Evolutionary conservation across 345 rosid genomes (phyloP), one percentile per base, ranked within the genome.

Genomic region (Citrus hindsii): DNA sequence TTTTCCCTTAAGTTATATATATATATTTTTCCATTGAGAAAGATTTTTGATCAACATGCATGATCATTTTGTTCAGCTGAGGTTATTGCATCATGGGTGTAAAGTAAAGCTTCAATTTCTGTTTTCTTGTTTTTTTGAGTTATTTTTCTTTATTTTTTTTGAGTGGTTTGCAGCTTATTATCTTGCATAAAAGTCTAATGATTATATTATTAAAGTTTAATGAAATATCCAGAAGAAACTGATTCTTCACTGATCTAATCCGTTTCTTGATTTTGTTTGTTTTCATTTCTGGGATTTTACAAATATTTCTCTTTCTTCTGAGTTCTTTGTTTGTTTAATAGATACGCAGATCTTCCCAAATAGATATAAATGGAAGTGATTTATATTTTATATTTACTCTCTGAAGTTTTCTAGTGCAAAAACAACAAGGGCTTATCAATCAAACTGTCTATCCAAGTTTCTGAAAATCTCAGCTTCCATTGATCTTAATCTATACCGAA

Each of bases 281-380:
- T 27, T 71, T 40, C 70, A 0, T 33, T 80, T 63, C 58, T 64
- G n/a, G 65, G 66, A 71, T 32, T 82, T 73, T 40, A 30, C 7
- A 69, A 37, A 61, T 70, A 60, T 79, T 72, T 77, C 30, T 53
- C 18, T 61, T 72, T 55, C 67, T 69, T 56, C 56, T 67, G 32
- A 42, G 74, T 40, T 67, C 22, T 79, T 66, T 5, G 58, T 22
- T 61, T 33, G 62, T 46, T 71, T 67, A 53, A 40, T 67, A 60
- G 73, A 79, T 42, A 22, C 60, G 68, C 78, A 67, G 77, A 79
- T 79, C 80, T 82, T 69, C 55, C 16, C 40, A 10, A 51, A 71
- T 35, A 40, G 6, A 62, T 22, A 30, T 22, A 79, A 78, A 6
- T 28, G 32, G 18, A 51, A 65, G 28, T 16, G 71, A 53, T 35